Evolutionary conservation across 805 yeast species (phyloP).

Genomic region (Candida koratica): DNA sequence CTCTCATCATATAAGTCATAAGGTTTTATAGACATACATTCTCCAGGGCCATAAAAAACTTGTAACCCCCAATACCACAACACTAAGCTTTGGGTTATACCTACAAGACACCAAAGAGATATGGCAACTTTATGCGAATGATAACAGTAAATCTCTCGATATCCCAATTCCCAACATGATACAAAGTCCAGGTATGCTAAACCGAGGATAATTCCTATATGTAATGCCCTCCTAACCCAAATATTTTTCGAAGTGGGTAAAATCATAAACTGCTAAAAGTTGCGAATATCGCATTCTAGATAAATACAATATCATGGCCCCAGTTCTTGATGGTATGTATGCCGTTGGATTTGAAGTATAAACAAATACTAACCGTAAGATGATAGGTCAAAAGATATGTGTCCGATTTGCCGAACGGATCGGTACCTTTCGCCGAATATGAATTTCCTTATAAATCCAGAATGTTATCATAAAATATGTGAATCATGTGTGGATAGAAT

Average conservation of each 20-base stretch:
- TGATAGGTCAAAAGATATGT: constrained; percentile 68
- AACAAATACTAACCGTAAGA: constrained; percentile 21
- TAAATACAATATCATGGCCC: background rate
- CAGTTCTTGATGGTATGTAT: constrained; percentile 5
- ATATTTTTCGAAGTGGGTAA: constrained; percentile 1
- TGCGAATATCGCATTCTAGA: constrained; percentile 1
- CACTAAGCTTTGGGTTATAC: constrained; percentile 19
- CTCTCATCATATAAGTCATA: constrained; percentile 24
- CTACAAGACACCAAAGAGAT: constrained; percentile 31
- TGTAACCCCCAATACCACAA: constrained; percentile 44
- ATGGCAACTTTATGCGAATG: constrained; percentile 33
- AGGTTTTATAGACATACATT: constrained; percentile 32
- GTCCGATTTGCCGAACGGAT: constrained; percentile 97
- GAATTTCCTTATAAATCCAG: constrained; percentile 89
- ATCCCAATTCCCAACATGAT: constrained; percentile 42
- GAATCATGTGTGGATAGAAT: constrained; percentile 95
- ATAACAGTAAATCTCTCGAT: constrained; percentile 30
- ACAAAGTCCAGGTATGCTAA: constrained; percentile 44
- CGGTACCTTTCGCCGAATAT: constrained; percentile 90
- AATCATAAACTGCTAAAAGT: background rate
- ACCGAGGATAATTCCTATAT: constrained; percentile 24
- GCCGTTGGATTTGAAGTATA: too few species aligned
- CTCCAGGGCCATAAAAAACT: constrained; percentile 57
- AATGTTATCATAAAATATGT: constrained; percentile 97
- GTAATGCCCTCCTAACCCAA: constrained; percentile 18